A percentile compares a stretch with the other conserved stretches of the same genome.
Conservation (phyloP, 169 alveolate genomes). For the Plasmodium coatneyi region DNA sequence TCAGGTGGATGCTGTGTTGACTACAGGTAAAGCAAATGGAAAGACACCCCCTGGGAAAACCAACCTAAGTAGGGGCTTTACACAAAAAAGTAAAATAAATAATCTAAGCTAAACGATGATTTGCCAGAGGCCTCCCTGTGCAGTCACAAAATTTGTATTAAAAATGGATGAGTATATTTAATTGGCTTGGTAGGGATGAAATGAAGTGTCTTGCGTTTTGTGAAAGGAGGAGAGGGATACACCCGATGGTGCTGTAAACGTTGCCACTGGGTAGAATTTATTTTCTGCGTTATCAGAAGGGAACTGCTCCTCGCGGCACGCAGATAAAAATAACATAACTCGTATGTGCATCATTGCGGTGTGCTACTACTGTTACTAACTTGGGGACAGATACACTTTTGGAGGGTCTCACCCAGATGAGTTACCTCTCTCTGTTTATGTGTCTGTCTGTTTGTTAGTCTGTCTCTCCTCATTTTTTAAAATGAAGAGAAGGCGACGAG, state of each 20-base stretch:
- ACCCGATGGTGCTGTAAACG: not conserved
- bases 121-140: not conserved
- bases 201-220: not conserved
- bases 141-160: too few relatives aligned
- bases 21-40: not conserved
- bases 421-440: not conserved
- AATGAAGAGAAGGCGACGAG: not conserved
- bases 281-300: not conserved
- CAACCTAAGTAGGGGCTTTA: not conserved
- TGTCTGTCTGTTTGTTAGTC: not conserved
- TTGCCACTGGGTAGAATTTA: not conserved
- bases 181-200: not conserved
- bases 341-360: not conserved
- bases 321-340: too few relatives aligned
- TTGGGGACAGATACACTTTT: not conserved
- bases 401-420: not conserved
- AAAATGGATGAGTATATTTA: not conserved
- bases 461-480: not conserved
- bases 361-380: not conserved
- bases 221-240: not conserved
- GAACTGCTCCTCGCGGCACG: not conserved
- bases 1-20: not conserved
- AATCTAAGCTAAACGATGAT: not conserved
- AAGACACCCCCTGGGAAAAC: not conserved
- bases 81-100: not conserved